A percentile compares a stretch with the other conserved stretches of the same genome.
phyloP scores from a whole-genome alignment of 495 filamentous ascomycete genomes.

The Penicillium longicatenatum region DNA sequence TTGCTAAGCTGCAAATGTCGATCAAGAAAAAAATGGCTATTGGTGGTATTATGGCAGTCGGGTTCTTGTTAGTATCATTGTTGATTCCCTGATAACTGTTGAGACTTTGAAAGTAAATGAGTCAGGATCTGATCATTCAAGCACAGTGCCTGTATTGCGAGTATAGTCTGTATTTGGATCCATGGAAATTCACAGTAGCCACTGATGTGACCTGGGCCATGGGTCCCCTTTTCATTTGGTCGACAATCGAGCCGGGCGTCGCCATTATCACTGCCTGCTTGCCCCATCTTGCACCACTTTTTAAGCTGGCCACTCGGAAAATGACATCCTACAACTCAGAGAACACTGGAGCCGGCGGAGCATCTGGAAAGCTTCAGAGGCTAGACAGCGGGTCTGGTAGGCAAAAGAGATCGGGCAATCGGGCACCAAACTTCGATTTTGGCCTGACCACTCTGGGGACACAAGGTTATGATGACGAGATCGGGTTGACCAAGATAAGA shows the following conservation, averaged over 20 bases:
- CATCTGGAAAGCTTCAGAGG: background rate
- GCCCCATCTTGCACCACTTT: conserved; percentile 40
- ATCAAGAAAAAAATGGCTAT: conserved; percentile 40
- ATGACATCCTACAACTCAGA: background rate
- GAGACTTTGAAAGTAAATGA: background rate
- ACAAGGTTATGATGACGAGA: conserved; percentile 19
- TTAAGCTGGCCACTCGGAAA: conserved; percentile 22
- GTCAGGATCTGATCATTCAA: conserved; percentile 7
- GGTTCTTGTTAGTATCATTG: conserved; percentile 32
- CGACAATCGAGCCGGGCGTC: conserved; percentile 42
- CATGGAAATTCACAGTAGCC: conserved; percentile 33
- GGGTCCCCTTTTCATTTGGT: conserved; percentile 45
- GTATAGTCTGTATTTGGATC: conserved; percentile 44
- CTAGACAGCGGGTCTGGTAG: background rate
- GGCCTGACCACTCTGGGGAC: conserved; percentile 9
- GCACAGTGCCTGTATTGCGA: conserved; percentile 23
- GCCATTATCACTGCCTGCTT: conserved; percentile 47
- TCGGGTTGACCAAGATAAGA: conserved; percentile 36
- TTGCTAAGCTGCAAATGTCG: conserved; percentile 34
- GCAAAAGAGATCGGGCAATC: background rate
- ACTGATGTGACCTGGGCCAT: conserved; percentile 41
- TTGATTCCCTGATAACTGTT: no score
- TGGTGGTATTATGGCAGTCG: conserved; percentile 41
- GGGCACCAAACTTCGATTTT: conserved; percentile 18
- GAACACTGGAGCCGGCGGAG: background rate